Base-by-base conservation (phyloP, 1,284 basidiomycete species). In the Trichosporon sp. region DNA sequence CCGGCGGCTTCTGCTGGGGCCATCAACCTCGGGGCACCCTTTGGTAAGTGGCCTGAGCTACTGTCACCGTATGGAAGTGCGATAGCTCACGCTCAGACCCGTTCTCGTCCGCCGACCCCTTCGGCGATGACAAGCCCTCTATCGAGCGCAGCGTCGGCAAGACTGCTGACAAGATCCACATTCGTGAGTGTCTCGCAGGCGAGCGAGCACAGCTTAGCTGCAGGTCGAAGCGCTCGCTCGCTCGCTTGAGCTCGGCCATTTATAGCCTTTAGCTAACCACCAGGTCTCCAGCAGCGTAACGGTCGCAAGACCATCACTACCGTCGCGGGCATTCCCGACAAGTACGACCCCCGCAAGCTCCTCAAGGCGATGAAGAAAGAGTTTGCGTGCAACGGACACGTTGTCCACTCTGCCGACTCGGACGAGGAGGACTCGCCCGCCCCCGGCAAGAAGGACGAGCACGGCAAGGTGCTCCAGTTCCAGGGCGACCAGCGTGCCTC, bases 301-400 rank as follows among this genome's bases (percentile, higher is more conserved):
- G 96, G 96, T 73, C 88, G 96, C 75, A 99, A 99, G 87, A 97
- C 95, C 69, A 84, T 99, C 83, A 99, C 96, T 49, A 99, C 95
- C 65, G 86, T 99, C 71, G 95, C 99, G 83, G 96, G 96, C 70
- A 83, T 99, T 69, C 92, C 92, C 66, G 93, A 91, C 83, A 88
- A 93, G 83, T 99, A 95, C 83, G 94, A 99, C 82, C 86, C 89
- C 69, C 97, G 97, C 88, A 99, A 98, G 84, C 86, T 99, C 70
- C 85, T 99, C 81, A 98, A 99, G 82, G 94, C 92, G 23, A 98
- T 99, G 86, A 99, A 99, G 87, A 96, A 95, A 91, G 94, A 97
- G 84, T 98, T 99, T 75, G 96, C 96, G 68, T 99, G 96, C 86
- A 99, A 99, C 83, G 96, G 96, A 71, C 96, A 91, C 69, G 86